Evolutionary conservation across 345 rosid species (phyloP), one percentile per base, ranked within the genome.

Genomic region (Geranium brycei): DNA sequence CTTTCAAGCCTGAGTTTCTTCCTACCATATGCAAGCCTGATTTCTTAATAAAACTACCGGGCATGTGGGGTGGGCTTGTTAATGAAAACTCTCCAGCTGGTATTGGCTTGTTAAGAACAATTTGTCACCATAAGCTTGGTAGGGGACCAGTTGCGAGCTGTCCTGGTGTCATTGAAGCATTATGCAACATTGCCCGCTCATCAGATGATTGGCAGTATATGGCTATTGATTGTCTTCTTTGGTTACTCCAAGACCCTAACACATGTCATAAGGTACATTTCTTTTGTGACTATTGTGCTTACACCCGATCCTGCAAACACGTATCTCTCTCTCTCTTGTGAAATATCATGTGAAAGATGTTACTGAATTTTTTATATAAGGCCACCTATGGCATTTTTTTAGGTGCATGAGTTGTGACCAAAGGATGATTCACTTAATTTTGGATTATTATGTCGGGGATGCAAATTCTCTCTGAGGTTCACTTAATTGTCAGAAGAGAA

Each of bases 1-100:
- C 99, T n/a, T 91, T 95, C 72, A 91, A 95, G 66, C 88, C 99
- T 0, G 97, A 95, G 79, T 91, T 95, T 84, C 95, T 95, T 78
- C 88, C 95, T 10, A 74, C 86, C 58, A 74, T 95, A 61, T 88
- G 97, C 77, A 95, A 84, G 69, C 85, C 92, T 16, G 99, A 95
- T 74, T 95, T 95, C 77, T 73, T 95, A n/a, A 81, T 77, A 31
- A 93, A 84, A 72, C 79, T 95, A 63, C 95, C 99, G 0, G 95
- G 89, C 67, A 88, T 95, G 97, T 95, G 99, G 97, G 99, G 97
- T n/a, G 99, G 97, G 62, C 96, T 95, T 60, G 97, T 91, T 16
- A 95, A 91, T 66, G 99, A 95, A 75, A 95, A 95, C 68, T 95
- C 99, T 0, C 99, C 99, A 0, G 99, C 97, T 71, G 99, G 99